phyloP scores from a whole-genome alignment of 2,329 filamentous ascomycete species.

The Penicillium griseofulvum region DNA sequence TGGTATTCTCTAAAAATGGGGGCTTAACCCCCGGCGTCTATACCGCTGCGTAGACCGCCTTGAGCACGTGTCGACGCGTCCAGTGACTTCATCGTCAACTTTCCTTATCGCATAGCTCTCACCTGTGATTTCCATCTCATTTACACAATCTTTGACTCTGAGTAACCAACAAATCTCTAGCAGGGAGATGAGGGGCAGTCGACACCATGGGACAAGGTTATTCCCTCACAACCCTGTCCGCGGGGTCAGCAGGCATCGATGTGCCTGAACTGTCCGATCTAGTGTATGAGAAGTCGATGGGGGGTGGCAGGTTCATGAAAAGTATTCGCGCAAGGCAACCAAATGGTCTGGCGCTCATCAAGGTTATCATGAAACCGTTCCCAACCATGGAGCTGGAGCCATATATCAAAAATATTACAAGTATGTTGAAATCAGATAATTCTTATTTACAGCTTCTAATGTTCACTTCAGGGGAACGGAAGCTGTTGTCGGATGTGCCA shows the following conservation, averaged over 20 bases:
- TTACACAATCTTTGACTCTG: neutral
- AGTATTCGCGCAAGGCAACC: slow-evolving; percentile 86
- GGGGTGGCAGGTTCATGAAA: slow-evolving; percentile 93
- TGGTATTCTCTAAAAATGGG: too few relatives aligned
- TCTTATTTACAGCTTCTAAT: slow-evolving; percentile 2
- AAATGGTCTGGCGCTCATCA: slow-evolving; percentile 88
- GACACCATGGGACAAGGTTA: slow-evolving; percentile 89
- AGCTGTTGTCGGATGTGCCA: slow-evolving; percentile 74
- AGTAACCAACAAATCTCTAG: neutral
- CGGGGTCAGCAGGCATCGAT: slow-evolving; percentile 90
- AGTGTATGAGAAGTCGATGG: slow-evolving; percentile 87
- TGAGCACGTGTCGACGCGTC: slow-evolving; percentile 19
- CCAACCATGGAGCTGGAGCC: slow-evolving; percentile 73
- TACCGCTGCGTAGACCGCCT: too few relatives aligned
- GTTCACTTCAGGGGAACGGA: slow-evolving; percentile 65
- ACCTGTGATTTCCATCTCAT: neutral
- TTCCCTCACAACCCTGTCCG: slow-evolving; percentile 85
- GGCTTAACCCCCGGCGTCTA: too few relatives aligned
- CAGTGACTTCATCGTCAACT: slow-evolving; percentile 22
- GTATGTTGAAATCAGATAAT: slow-evolving; percentile 49
- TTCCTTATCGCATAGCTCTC: slow-evolving; percentile 5
- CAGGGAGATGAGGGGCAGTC: slow-evolving; percentile 31
- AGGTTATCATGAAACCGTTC: slow-evolving; percentile 92
- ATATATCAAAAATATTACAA: slow-evolving; percentile 73
- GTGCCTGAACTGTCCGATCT: slow-evolving; percentile 87